Base-by-base conservation (phyloP, 495 filamentous ascomycete species). In the Xylaria castorea region DNA sequence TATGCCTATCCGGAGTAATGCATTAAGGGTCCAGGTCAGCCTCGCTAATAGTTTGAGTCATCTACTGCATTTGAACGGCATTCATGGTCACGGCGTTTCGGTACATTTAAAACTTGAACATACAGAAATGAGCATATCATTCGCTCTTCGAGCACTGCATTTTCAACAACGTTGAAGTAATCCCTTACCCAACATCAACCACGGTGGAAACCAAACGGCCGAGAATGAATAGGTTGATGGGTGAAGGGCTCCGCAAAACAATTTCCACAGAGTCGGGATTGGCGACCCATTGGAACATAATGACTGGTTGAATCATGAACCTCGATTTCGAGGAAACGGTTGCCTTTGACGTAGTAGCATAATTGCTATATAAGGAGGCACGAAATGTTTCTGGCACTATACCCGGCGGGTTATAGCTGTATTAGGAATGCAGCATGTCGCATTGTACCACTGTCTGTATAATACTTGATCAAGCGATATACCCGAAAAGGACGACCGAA, bases 391-490 rank as follows among this genome's bases (percentile, higher is more conserved):
- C 36, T 42, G 66, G 34, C 25, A 68, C 50, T 57, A 68, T 68
- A 68, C 66, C 66, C 66, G 9, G 66, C 66, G 66, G 14, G 30
- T 57, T 42, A 34, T 68, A 55, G 66, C 50, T 68, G 66, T 27
- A 40, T 40, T 32, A 51, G 50, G 66, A 57, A 32, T 69, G 22
- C 40, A 61, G 67, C 67, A 36, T 18, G 16, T 12, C 67, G 53
- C 53, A 46, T 60, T 69, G 67, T 69, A 69, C 67, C 9, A 42
- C 22, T 34, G 34, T 68, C 51, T 68, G 66, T 48, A 69, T 60
- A 46, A 69, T 48, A 61, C 40, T 61, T 40, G 53, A 58, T 25
- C 38, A 44, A 57, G 22, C 42, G 22, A 68, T 68, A 68, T 68
- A 68, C 50, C 48, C 32, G 38, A 46, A 46, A 46, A 32, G 53